Base-by-base conservation (phyloP, 306 rosid species). In the Quercus mongolica region DNA sequence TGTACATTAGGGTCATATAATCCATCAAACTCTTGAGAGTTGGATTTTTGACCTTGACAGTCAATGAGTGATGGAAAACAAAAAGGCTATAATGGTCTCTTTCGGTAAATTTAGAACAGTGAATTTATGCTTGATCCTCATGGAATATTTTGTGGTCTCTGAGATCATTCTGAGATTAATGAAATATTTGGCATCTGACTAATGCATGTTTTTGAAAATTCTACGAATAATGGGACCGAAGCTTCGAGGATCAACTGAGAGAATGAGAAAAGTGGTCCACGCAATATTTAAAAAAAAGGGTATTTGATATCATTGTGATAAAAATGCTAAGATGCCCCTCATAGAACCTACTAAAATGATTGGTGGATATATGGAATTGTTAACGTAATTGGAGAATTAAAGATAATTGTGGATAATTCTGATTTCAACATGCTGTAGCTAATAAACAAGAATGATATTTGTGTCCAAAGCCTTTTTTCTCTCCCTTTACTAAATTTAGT, bases 251-350 rank as follows among this genome's bases (percentile, higher is more conserved):
- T 33, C 26, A 4, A 68, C n/a, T 17, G 26, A 68, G 71, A 51
- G 59, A 35, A 35, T 38, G 38, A 44, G 74, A 59, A 62, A 79
- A 19, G 73, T 71, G 68, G 70, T 55, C 44, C 67, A 51, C 62
- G 72, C 56, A 74, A 33, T 82, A 82, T 54, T 41, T 2, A 0
- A 41, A 41, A 41, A 41, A 38, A 63, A 73, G 82, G 54, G 79
- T 79, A 69, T 13, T 6, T 82, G 75, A 80, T 74, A 76, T 80
- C 85, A 80, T 68, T 65, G 79, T 64, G 77, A 51, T 61, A 73
- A 77, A 75, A 76, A 71, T 38, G 33, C 31, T 26, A 78, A 74
- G 61, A 41, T 86, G 78, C 64, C 19, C 19, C 44, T 59, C 69
- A 5, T 76, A 5, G 26, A 80, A 73, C 75, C 75, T 64, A 4